phyloP scores from a whole-genome alignment of 495 filamentous ascomycete genomes.

The Bombardia bombarda region DNA sequence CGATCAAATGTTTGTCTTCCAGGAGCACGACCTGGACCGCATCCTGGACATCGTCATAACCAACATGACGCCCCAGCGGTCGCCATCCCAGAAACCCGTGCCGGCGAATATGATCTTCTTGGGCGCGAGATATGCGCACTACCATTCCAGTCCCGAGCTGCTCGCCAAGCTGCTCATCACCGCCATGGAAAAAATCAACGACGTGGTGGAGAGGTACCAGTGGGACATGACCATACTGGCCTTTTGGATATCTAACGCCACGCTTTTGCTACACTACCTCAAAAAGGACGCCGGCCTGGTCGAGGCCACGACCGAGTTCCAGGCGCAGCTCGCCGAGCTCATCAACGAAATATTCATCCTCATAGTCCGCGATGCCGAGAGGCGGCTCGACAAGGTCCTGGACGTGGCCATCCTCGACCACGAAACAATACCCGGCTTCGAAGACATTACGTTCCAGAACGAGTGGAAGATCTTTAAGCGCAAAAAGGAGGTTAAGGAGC shows the following conservation, averaged over 20 bases:
- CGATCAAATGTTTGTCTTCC: slow-evolving; percentile 99
- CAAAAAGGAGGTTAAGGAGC: slow-evolving; percentile 78
- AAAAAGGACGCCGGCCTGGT: slow-evolving; percentile 86
- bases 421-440: slow-evolving; percentile 95
- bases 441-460: slow-evolving; percentile 92
- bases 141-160: slow-evolving; percentile 84
- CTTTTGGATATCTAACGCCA: slow-evolving; percentile 98
- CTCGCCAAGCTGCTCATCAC: slow-evolving; percentile 70
- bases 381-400: slow-evolving; percentile 91
- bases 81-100: slow-evolving; percentile 92
- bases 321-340: slow-evolving; percentile 86
- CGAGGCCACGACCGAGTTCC: slow-evolving; percentile 78
- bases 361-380: slow-evolving; percentile 97
- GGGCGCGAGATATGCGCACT: slow-evolving; percentile 91
- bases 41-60: slow-evolving; percentile 96
- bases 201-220: slow-evolving; percentile 85
- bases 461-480: slow-evolving; percentile 95
- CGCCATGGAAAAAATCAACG: slow-evolving; percentile 94
- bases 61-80: slow-evolving; percentile 94
- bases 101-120: slow-evolving; percentile 96
- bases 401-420: slow-evolving; percentile 93
- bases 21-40: slow-evolving; percentile 80
- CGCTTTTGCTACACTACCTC: slow-evolving; percentile 86
- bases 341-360: slow-evolving; percentile 98
- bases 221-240: slow-evolving; percentile 99